These are phyloP conservation scores for Medicago lupulina DNA, from an alignment of 306 rosid genomes.

Conservation along the genomic window DNA sequence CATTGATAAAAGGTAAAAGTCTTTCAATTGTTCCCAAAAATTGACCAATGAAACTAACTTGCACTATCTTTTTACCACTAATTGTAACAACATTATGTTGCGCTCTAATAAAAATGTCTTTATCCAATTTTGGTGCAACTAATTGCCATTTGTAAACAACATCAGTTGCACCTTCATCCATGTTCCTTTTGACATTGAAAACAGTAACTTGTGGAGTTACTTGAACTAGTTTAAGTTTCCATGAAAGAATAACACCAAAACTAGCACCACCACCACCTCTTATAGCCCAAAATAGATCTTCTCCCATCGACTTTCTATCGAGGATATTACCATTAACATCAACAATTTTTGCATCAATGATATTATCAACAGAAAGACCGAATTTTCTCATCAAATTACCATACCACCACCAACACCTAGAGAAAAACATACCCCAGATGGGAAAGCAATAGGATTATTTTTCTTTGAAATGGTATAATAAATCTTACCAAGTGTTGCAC, in stretches of 20 bases:
- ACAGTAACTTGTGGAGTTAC: slow-evolving; percentile 62
- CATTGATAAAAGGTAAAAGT: slow-evolving; percentile 37
- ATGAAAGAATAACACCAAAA: slow-evolving; percentile 70
- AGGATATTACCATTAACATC: slow-evolving; percentile 41
- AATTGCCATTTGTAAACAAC: slow-evolving; percentile 57
- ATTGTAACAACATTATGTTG: neutral
- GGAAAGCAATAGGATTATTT: slow-evolving; percentile 38
- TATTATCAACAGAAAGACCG: slow-evolving; percentile 73
- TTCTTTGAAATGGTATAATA: slow-evolving; percentile 33
- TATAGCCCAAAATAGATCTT: slow-evolving; percentile 54
- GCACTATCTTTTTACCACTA: slow-evolving; percentile 20
- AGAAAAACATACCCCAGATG: slow-evolving; percentile 62
- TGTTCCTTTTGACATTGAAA: slow-evolving; percentile 45
- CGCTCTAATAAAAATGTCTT: slow-evolving; percentile 44
- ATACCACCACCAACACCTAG: slow-evolving; percentile 75
- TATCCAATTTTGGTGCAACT: slow-evolving; percentile 46
- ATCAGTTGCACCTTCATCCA: slow-evolving; percentile 50
- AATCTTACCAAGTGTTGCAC: slow-evolving; percentile 44
- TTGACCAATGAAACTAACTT: slow-evolving; percentile 40
- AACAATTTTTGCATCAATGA: slow-evolving; percentile 43
- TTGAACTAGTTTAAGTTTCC: slow-evolving; percentile 57
- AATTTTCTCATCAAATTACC: slow-evolving; percentile 77
- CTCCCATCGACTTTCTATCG: slow-evolving; percentile 47
- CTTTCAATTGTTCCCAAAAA: slow-evolving; percentile 44
- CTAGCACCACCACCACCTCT: slow-evolving; percentile 59